Conservation (phyloP, 306 rosid species). For the Mimosa bimucronata region DNA sequence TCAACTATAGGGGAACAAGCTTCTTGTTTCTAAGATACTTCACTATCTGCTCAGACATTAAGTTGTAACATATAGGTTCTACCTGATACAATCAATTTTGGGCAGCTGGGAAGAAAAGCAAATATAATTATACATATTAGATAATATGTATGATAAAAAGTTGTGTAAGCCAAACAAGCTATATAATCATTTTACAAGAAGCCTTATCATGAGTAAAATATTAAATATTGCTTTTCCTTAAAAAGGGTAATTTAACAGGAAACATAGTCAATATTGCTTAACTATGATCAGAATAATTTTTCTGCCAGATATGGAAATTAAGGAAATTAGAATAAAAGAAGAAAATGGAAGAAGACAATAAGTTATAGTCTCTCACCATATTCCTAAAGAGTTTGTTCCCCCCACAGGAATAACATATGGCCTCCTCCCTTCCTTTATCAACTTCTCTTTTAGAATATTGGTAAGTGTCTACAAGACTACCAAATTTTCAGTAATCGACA, state of each 20-base stretch:
- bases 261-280: neutral
- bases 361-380: conserved; percentile 69
- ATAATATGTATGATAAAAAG: neutral
- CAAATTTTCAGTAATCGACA: neutral
- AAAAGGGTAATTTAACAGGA: neutral
- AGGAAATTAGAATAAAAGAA: conserved; percentile 23
- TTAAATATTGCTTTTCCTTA: neutral
- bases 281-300: neutral
- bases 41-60: neutral
- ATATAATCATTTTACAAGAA: neutral
- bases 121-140: neutral
- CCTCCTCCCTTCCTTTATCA: conserved; percentile 77
- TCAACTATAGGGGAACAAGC: neutral
- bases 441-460: conserved; percentile 63
- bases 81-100: neutral
- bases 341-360: conserved; percentile 29
- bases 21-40: neutral
- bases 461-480: conserved; percentile 59
- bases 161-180: neutral
- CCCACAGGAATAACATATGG: conserved; percentile 94
- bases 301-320: neutral
- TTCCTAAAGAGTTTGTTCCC: conserved; percentile 87
- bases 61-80: neutral
- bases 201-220: neutral
- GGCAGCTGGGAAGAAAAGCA: neutral